Percentiles rank a stretch among this genome's conserved stretches.
These are phyloP conservation scores for Gossypium armourianum DNA, from an alignment of 441 rosid genomes.

Conservation along the genomic window DNA sequence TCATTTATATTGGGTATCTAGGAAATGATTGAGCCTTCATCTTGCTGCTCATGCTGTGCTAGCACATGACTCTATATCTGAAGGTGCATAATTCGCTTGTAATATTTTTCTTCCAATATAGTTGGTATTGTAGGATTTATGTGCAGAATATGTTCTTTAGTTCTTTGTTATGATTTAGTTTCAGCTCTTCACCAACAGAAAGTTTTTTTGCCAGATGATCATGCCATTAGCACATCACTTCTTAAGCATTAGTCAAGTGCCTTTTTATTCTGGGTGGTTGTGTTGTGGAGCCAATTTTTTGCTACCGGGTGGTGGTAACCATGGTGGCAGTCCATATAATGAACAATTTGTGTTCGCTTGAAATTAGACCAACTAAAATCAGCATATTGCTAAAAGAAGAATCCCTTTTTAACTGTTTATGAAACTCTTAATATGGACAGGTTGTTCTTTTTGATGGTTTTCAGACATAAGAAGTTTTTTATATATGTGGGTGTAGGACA, in stretches of 20 bases:
- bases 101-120: neutral
- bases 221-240: neutral
- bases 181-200: neutral
- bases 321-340: neutral
- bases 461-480: neutral
- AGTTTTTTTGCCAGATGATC: neutral
- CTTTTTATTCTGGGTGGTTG: neutral
- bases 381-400: constrained; percentile 7
- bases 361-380: neutral
- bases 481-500: constrained; percentile 4
- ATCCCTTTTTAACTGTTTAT: neutral
- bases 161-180: neutral
- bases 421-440: neutral
- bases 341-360: neutral
- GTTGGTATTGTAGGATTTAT: neutral
- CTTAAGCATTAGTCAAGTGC: neutral
- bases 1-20: neutral
- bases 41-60: constrained; percentile 7
- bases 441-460: neutral
- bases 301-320: neutral
- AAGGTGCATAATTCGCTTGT: neutral
- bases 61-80: constrained; percentile 1
- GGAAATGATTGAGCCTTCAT: neutral
- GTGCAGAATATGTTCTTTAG: neutral
- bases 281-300: neutral